Evolutionary conservation across 441 rosid genomes (phyloP), one percentile per base, ranked within the genome.

Genomic region (Mallotus japonicus): DNA sequence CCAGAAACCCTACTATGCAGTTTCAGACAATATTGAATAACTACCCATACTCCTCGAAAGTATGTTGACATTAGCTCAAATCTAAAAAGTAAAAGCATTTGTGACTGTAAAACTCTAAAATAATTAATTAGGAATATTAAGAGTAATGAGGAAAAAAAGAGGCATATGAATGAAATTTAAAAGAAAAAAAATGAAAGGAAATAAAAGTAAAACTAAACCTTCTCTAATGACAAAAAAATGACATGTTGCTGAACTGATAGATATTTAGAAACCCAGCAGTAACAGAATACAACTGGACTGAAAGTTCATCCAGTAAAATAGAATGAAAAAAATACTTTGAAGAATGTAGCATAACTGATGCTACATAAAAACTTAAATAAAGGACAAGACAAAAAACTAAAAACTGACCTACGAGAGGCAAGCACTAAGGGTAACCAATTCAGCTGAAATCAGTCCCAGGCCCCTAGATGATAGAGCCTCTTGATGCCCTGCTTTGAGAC

Each of bases 371-470:
- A 76, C 83, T 83, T 79, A 83, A 74, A 79, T 81, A 79, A 81
- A 77, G 82, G 87, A 75, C 85, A 76, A 17, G 83, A 75, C 92
- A 79, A 82, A 37, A 81, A 88, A 84, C 91, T 79, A 85, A 83
- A 87, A 79, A 95, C 99, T 90, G 97, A 91, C 98, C 98, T 91
- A 93, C 83, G 77, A 66, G 89, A 84, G 92, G 87, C 90, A 85
- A 72, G 85, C 80, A 85, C 84, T 86, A 87, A 81, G 87, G 91
- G 87, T 84, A 84, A 91, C 90, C 95, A 80, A 86, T 90, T 89
- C 90, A 85, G 93, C 97, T 79, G 92, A 88, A 90, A 89, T 86
- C 91, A 91, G 90, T 87, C 87, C 89, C 95, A 87, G 99, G 93
- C 91, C 94, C 90, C 86, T 85, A 83, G 88, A 88, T 88, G 88